Evolutionary conservation across 345 rosid species (phyloP), one percentile per base, ranked within the genome.

Genomic region (Arabidopsis suecica): DNA sequence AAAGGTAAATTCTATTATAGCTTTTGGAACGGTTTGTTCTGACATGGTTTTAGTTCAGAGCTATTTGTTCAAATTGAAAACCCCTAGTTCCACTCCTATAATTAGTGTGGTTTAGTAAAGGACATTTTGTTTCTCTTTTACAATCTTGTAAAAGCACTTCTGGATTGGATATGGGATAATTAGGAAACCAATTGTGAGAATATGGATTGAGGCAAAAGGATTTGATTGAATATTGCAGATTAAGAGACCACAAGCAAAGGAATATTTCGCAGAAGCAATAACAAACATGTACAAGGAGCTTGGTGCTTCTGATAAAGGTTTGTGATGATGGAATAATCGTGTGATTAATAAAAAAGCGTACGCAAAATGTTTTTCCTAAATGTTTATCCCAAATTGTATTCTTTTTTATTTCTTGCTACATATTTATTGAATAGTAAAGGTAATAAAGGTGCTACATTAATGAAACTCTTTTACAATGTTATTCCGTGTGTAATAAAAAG

Each of bases 191-290:
- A 0, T 38, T 9, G 50, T 61, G 61, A 61, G 7, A 16, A 58
- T 3, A 30, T 32, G 32, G 14, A 57, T 23, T n/a, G 45, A 45
- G 22, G 55, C 51, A 34, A 6, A 73, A 6, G n/a, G 54, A 36
- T 50, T 14, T 72, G 37, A 38, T 25, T 10, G 44, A 44, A 5
- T 65, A n/a, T 38, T 61, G 62, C 72, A 95, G 99, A 70, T 95
- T 22, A 95, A 93, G 89, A 95, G 99, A 83, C 87, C 98, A 77
- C 97, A 90, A 73, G 98, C 98, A 6, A 92, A 84, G 82, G 93
- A 87, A 60, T 92, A 90, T 75, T 95, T 87, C 59, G 82, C 80
- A 69, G 79, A 84, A 58, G 91, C 85, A 11, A 95, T 95, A 80
- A 58, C 85, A 16, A 72, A 82, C 73, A 89, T 95, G 99, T 95